Conservation (phyloP, 2,329 filamentous ascomycete species). For the Onygenales sp. region DNA sequence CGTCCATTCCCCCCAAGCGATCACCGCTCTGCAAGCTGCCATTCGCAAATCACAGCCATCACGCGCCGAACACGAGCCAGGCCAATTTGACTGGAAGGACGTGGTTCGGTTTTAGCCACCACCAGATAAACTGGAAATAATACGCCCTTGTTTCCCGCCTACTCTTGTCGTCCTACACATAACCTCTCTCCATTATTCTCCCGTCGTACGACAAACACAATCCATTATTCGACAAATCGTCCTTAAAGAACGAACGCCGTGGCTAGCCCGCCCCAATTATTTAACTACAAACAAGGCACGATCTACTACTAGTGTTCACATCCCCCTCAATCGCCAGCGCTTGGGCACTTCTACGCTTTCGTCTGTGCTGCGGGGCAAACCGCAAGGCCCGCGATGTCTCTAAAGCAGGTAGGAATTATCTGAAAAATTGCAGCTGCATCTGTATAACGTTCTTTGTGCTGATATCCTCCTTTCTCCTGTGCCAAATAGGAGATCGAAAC, state of each 20-base stretch:
- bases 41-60: slow-evolving; percentile 7
- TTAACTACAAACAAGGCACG: too few species aligned
- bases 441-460: background rate
- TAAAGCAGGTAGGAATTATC: slow-evolving; percentile 15
- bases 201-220: background rate
- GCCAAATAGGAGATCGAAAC: slow-evolving; percentile 83
- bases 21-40: slow-evolving; percentile 1
- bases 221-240: too few species aligned
- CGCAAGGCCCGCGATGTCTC: slow-evolving; percentile 10
- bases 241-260: too few species aligned
- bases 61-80: background rate
- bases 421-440: background rate
- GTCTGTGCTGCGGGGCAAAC: background rate
- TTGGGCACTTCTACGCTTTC: too few species aligned
- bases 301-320: background rate
- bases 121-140: background rate
- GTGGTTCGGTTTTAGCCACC: background rate
- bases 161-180: background rate
- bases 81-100: background rate
- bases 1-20: background rate
- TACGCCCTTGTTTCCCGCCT: background rate
- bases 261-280: too few species aligned
- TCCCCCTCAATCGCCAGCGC: background rate
- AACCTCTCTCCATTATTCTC: background rate
- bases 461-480: background rate